A percentile compares a stretch with the other conserved stretches of the same genome.
Evolutionary conservation across 2,329 filamentous ascomycete species (phyloP).

Genomic region (Paecilomyces formosus): DNA sequence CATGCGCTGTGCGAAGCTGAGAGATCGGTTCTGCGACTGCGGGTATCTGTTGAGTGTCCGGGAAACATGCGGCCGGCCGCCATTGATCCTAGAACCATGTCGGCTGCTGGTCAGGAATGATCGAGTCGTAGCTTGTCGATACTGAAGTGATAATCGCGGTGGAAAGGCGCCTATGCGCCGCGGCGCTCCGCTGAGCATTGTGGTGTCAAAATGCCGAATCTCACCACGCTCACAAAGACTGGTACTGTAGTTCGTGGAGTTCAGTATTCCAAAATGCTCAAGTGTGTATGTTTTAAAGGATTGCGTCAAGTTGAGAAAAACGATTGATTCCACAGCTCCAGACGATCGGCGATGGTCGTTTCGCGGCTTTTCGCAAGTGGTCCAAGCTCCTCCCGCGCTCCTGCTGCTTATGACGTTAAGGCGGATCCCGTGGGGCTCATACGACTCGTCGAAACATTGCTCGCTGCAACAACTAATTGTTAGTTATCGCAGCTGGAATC

Average conservation of each 20-base stretch:
- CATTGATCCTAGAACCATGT: background rate
- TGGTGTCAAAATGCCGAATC: background rate
- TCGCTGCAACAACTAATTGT: background rate
- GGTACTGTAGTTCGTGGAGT: background rate
- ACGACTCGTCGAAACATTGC: background rate
- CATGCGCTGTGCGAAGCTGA: conserved; percentile 22
- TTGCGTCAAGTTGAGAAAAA: background rate
- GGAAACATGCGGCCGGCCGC: background rate
- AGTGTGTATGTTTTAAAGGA: background rate
- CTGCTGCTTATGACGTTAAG: conserved; percentile 19
- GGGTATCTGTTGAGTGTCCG: background rate
- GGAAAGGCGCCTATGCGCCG: conserved; percentile 15
- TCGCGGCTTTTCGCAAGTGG: conserved; percentile 9
- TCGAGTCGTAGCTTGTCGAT: background rate
- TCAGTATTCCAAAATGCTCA: background rate
- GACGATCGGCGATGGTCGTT: conserved; percentile 2
- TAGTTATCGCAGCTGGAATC: too few species aligned
- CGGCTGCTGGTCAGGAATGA: conserved; percentile 2
- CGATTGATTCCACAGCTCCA: background rate
- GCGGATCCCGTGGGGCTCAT: background rate
- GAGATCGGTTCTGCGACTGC: conserved; percentile 12
- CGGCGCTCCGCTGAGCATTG: conserved; percentile 20
- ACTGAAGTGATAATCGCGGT: background rate
- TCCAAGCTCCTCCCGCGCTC: conserved; percentile 16
- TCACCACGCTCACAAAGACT: background rate